Base-by-base conservation (phyloP, 371 early-diverging fungal species). In the Rhizomucor pusillus region DNA sequence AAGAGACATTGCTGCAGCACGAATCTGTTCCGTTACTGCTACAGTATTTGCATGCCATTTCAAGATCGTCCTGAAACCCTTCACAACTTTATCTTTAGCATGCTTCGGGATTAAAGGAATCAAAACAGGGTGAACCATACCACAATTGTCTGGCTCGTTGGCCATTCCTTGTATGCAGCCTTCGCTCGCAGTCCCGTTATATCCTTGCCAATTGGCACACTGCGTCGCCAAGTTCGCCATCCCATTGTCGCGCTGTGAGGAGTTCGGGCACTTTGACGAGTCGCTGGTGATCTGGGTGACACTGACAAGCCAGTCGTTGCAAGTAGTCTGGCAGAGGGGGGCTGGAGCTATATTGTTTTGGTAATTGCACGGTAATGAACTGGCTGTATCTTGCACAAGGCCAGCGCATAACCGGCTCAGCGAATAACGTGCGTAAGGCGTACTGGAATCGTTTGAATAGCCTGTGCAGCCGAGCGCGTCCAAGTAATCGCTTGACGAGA, bases 341-440 rank as follows among this genome's bases (percentile, higher is more conserved):
- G 59, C 60, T 10, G 78, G 78, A 10, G 51, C 52, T 25, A 62
- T 41, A 29, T 54, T 51, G 22, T 67, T 23, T 22, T 66, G 24
- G 47, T 60, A 72, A 46, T 69, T 75, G 45, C 78, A 75, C 10
- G 70, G 71, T 29, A 75, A 48, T 5, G 75, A 72, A 37, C 56
- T 56, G 16, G 43, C 36, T 1, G 46, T 34, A 33, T 77, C 71
- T 56, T 74, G 73, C 18, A 75, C 60, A 11, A 78, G 25, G 10
- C 46, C 50, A 5, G 75, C 67, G 23, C 78, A 78, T 33, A 72
- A 5, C 24, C 57, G 56, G 20, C 65, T 65, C 5, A 68, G 40
- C 9, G 75, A 70, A 48, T 73, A 78, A 7, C 78, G 75, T 56
- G 75, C 75, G 47, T 75, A 75, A 47, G 72, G 70, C 46, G 63